These are phyloP conservation scores for Ilyonectria destructans DNA, from an alignment of 2,329 filamentous ascomycete species.

Conservation along the genomic window DNA sequence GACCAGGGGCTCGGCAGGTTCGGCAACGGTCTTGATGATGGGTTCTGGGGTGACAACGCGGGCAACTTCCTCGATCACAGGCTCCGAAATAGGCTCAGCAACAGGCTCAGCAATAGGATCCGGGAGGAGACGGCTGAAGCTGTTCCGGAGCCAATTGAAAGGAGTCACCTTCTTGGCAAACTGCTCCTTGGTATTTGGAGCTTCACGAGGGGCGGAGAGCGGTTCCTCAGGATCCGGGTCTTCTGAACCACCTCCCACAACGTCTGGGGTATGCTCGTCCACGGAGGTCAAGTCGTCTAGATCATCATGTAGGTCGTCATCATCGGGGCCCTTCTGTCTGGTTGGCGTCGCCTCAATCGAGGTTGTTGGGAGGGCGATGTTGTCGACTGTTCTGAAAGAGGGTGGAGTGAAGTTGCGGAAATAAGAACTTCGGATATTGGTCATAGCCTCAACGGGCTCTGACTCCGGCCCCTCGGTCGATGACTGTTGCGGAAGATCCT, in stretches of 20 bases:
- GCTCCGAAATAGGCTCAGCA: not conserved
- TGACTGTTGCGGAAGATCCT: not conserved
- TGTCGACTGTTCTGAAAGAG: constrained; percentile 49
- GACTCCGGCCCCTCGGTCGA: constrained; percentile 29
- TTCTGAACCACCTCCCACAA: constrained; percentile 47
- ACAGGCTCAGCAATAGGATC: constrained; percentile 3
- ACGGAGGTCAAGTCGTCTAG: constrained; percentile 54
- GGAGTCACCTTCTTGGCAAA: constrained; percentile 14
- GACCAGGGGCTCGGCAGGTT: constrained; percentile 6
- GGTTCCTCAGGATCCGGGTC: constrained; percentile 36
- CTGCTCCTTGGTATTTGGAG: not conserved
- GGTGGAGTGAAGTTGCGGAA: constrained; percentile 59
- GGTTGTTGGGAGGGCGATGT: constrained; percentile 39
- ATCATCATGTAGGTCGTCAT: constrained; percentile 26
- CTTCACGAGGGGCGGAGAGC: constrained; percentile 11
- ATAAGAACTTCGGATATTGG: constrained; percentile 62
- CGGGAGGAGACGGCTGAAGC: too few relatives aligned
- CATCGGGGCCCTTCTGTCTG: constrained; percentile 36
- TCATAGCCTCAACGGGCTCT: constrained; percentile 58
- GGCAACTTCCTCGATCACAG: not conserved
- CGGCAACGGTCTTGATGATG: not conserved
- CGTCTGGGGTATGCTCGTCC: constrained; percentile 58
- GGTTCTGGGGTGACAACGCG: constrained; percentile 11
- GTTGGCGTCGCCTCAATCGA: constrained; percentile 48
- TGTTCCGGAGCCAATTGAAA: too few relatives aligned